phyloP scores from a whole-genome alignment of 2,329 filamentous ascomycete genomes.

The Ophiostoma novo-ulmi region DNA sequence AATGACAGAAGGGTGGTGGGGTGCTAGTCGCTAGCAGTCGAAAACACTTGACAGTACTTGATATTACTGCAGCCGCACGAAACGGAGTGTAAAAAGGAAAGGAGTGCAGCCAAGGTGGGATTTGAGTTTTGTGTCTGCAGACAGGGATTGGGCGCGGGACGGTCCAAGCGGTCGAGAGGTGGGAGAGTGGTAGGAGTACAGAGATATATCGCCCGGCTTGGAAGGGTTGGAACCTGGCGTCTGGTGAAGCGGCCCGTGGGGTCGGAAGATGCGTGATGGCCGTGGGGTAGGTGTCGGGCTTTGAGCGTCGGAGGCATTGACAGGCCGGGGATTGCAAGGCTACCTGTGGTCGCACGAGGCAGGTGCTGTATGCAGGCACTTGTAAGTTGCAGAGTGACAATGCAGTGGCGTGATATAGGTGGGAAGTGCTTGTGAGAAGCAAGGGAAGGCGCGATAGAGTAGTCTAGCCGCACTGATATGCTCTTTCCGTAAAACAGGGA shows the following conservation, averaged over 20 bases:
- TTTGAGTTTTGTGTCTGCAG: neutral
- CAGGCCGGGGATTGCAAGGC: slow-evolving; percentile 7
- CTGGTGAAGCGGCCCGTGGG: slow-evolving; percentile 7
- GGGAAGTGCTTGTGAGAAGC: neutral
- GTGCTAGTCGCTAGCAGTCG: neutral
- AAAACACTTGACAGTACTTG: neutral
- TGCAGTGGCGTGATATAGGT: neutral
- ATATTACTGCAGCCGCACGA: neutral
- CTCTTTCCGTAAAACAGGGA: neutral
- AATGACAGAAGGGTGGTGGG: neutral
- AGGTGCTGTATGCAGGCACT: neutral
- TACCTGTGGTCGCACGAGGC: neutral
- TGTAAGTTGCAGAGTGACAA: neutral
- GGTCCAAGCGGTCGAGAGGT: neutral
- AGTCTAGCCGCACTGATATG: neutral
- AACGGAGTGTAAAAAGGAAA: slow-evolving; percentile 9
- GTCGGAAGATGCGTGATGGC: neutral
- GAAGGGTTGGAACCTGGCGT: neutral
- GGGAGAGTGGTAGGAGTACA: neutral
- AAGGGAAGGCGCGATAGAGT: neutral
- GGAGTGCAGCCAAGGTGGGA: neutral
- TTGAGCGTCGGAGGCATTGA: neutral
- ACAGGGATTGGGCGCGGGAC: neutral
- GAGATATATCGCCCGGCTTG: neutral
- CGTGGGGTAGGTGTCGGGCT: slow-evolving; percentile 4